Evolutionary conservation across 768 basidiomycete genomes (phyloP).

Genomic region (Pisolithus albus): DNA sequence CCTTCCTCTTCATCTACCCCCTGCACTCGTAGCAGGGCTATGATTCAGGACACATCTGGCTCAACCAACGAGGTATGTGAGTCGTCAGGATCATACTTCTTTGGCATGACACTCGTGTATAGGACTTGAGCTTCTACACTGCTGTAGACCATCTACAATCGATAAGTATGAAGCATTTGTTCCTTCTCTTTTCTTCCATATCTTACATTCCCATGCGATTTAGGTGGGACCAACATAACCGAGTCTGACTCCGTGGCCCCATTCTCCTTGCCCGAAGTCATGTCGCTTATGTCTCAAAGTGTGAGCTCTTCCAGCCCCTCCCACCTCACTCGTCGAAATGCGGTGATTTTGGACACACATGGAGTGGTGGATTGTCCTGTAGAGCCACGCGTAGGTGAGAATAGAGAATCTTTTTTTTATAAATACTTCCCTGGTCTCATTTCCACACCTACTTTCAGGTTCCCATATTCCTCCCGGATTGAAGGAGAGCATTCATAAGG

Average conservation of each 20-base stretch:
- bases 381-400: not conserved
- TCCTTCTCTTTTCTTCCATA: not conserved
- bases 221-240: not conserved
- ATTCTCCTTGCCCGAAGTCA: not conserved
- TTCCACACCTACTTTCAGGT: not conserved
- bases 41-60: not conserved
- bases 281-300: too few species aligned
- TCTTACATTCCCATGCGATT: not conserved
- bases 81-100: not conserved
- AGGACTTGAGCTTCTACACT: not conserved
- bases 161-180: not conserved
- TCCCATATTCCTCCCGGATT: not conserved
- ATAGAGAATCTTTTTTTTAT: not conserved
- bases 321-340: not conserved
- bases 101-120: not conserved
- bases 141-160: not conserved
- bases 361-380: not conserved
- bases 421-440: not conserved
- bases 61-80: not conserved
- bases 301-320: not conserved
- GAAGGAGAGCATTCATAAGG: not conserved
- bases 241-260: not conserved
- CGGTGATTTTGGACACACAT: not conserved
- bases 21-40: not conserved
- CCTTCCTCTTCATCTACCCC: not conserved